phyloP scores from a whole-genome alignment of 305 asterid species.

The Ilex paraguariensis region DNA sequence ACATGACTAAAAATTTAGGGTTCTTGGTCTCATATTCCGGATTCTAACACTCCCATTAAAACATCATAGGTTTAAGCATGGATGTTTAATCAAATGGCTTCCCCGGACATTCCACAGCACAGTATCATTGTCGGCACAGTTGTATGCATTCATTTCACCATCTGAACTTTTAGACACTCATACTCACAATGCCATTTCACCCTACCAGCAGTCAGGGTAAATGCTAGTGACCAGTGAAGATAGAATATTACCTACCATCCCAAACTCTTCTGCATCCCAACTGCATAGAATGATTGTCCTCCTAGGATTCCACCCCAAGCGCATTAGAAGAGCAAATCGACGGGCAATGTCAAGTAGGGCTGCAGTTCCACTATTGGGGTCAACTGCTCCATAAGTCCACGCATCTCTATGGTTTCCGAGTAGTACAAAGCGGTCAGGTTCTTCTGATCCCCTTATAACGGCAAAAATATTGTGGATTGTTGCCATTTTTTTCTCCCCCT shows the following conservation, averaged over 20 bases:
- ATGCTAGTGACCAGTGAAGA: conserved; percentile 10
- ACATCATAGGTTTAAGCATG: too few relatives aligned
- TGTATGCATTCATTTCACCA: too few relatives aligned
- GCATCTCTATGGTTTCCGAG: conserved; percentile 99
- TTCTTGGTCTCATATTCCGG: too few relatives aligned
- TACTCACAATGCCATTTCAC: too few relatives aligned
- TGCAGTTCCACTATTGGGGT: conserved; percentile 96
- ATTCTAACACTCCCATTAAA: too few relatives aligned
- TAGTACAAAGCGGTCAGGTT: conserved; percentile 71
- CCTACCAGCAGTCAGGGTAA: neutral
- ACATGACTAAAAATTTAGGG: too few relatives aligned
- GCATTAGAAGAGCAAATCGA: conserved; percentile 65
- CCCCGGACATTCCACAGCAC: too few relatives aligned
- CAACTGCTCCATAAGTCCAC: conserved; percentile 98
- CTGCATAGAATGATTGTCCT: conserved; percentile 84
- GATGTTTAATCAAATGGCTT: too few relatives aligned
- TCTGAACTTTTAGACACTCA: too few relatives aligned
- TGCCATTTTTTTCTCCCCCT: conserved; percentile 71
- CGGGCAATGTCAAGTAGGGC: conserved; percentile 86
- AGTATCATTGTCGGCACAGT: too few relatives aligned
- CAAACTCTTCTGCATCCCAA: conserved; percentile 99
- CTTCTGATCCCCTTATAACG: conserved; percentile 67
- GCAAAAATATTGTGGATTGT: conserved; percentile 73
- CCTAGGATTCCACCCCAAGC: conserved; percentile 79
- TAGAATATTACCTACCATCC: conserved; percentile 85